Evolutionary conservation across 2,329 filamentous ascomycete species (phyloP), one percentile per base, ranked within the genome.

Genomic region (Penicillium sp.): DNA sequence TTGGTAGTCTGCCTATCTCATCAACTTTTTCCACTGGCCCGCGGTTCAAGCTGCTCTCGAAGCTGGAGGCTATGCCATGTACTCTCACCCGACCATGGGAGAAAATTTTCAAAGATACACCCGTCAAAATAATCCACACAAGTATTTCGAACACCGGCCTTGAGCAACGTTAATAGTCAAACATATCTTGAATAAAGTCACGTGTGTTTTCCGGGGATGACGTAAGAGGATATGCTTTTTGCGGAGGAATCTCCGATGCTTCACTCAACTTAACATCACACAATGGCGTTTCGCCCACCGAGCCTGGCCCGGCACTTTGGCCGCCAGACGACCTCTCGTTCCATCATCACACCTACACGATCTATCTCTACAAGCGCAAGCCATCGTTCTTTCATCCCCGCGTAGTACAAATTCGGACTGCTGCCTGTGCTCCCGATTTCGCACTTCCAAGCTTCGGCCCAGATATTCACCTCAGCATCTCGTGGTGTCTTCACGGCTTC

Each of bases 151-250:
- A 39, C 12, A 3, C 12, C 3, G 10, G 10, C n/a, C n/a, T n/a
- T n/a, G n/a, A n/a, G n/a, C n/a, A n/a, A n/a, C n/a, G n/a, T n/a
- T n/a, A 13, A 10, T 33, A 38, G 34, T 12, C 4, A 3, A 7
- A 9, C 2, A 42, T 42, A 26, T 21, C 39, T 28, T 41, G 44
- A 42, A 42, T 31, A 8, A 26, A 4, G n/a, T 59, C 59, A 62
- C 60, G 58, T 62, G 60, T 1, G 12, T 18, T 18, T 26, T 53
- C 38, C 51, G 51, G 60, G 52, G 55, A 62, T 63, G 60, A 63
- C 57, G 60, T 63, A 63, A 63, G 47, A 60, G 62, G 51, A 18
- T 42, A 12, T 38, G 23, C 26, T 47, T 49, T 53, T 38, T n/a
- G 48, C 29, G 24, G 43, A 42, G 16, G 28, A 33, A 21, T 41